Percentiles rank a stretch among this genome's conserved stretches.
Evolutionary conservation across 2,329 filamentous ascomycete genomes (phyloP).

Genomic region (Scytalidium lignicola): DNA sequence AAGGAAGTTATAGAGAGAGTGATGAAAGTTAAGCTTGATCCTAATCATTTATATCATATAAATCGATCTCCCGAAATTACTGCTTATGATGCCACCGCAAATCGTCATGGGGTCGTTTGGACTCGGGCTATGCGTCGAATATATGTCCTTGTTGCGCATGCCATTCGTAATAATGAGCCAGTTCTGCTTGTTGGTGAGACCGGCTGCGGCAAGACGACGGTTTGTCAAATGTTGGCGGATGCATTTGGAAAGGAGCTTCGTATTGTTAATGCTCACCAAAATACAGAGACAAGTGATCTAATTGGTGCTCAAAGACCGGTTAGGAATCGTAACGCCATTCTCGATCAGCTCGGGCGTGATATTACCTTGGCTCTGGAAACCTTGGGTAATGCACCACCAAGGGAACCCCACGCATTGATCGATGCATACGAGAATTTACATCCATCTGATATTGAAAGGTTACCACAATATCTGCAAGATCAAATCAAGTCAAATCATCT

Average conservation of each 20-base stretch:
- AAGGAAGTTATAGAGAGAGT: slow-evolving; percentile 84
- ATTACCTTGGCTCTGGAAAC: slow-evolving; percentile 42
- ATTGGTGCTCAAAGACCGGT: slow-evolving; percentile 93
- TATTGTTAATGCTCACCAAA: slow-evolving; percentile 96
- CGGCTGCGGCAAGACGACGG: slow-evolving; percentile 94
- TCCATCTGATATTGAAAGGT: slow-evolving; percentile 35
- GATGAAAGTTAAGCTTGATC: slow-evolving; percentile 80
- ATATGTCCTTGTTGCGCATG: slow-evolving; percentile 82
- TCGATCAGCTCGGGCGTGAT: slow-evolving; percentile 60
- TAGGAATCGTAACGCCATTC: slow-evolving; percentile 72
- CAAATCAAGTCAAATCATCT: slow-evolving; percentile 43
- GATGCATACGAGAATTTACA: slow-evolving; percentile 38
- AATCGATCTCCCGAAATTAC: slow-evolving; percentile 50
- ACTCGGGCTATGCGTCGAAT: slow-evolving; percentile 90
- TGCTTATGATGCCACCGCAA: slow-evolving; percentile 39
- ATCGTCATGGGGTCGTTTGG: slow-evolving; percentile 74
- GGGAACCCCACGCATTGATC: slow-evolving; percentile 51
- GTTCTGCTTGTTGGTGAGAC: slow-evolving; percentile 94
- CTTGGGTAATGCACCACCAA: slow-evolving; percentile 44
- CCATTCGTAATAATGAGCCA: slow-evolving; percentile 85
- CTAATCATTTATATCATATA: slow-evolving; percentile 66
- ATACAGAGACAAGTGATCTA: slow-evolving; percentile 93
- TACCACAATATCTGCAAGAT: slow-evolving; percentile 25
- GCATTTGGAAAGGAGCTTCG: slow-evolving; percentile 70
- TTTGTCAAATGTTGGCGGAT: slow-evolving; percentile 87